Percentiles rank a stretch among this genome's conserved stretches.
phyloP scores from a whole-genome alignment of 805 yeast genomes.

The Nadsonia fulvescens region DNA sequence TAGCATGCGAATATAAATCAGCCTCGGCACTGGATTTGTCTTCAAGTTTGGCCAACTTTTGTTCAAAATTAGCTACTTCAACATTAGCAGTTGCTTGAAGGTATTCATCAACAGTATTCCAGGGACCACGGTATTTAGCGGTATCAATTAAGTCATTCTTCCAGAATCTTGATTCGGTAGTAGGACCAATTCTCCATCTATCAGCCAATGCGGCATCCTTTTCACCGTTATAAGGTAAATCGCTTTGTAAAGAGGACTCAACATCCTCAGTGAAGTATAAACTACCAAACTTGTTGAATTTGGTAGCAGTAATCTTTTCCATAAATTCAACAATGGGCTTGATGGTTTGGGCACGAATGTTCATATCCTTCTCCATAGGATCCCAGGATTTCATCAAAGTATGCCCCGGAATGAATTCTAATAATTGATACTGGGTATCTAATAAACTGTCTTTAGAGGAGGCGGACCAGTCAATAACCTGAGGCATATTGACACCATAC shows the following conservation, averaged over 20 bases:
- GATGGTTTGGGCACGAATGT: constrained; percentile 32
- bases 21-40: constrained; percentile 24
- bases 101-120: constrained; percentile 49
- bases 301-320: constrained; percentile 31
- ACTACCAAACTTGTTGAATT: constrained; percentile 65
- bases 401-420: constrained; percentile 67
- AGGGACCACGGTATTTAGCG: constrained; percentile 52
- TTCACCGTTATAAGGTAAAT: constrained; percentile 45
- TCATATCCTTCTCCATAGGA: constrained; percentile 49
- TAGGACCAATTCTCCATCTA: constrained; percentile 87
- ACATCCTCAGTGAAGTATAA: constrained; percentile 64
- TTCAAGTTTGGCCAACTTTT: constrained; percentile 37
- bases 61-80: constrained; percentile 43
- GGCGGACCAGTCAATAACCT: constrained; percentile 49
- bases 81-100: constrained; percentile 45
- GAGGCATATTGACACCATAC: constrained; percentile 53
- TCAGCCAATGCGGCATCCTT: constrained; percentile 30
- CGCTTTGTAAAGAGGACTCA: constrained; percentile 23
- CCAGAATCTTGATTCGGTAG: constrained; percentile 62
- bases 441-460: constrained; percentile 42
- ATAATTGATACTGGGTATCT: constrained; percentile 57
- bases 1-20: constrained; percentile 22
- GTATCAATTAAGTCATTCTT: constrained; percentile 39
- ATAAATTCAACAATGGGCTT: constrained; percentile 58
- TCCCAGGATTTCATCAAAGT: constrained; percentile 82